Evolutionary conservation across 2,329 filamentous ascomycete genomes (phyloP), one percentile per base, ranked within the genome.

Genomic region (Diaporthe australafricana): DNA sequence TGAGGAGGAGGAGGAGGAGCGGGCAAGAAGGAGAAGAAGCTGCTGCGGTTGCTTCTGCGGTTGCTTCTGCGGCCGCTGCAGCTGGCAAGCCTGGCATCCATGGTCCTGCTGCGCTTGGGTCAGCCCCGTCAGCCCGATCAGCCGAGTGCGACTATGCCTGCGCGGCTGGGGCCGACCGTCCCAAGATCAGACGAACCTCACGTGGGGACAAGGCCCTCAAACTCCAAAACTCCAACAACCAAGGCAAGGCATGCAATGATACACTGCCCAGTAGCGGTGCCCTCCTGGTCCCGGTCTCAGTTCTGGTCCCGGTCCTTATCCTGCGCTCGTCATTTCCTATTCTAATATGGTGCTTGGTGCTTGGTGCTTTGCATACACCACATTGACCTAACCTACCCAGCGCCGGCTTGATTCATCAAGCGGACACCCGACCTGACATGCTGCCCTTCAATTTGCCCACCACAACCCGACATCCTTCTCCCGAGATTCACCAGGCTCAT

Each of bases 51-150:
- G 60, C 60, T 48, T 35, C 60, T 63, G n/a, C n/a, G n/a, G n/a
- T n/a, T n/a, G 20, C 42, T 50, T 27, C 8, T 47, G 42, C 45
- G 11, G 8, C 60, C 45, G 60, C 12, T 30, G n/a, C 60, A 38
- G 60, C 60, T 50, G 14, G 45, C n/a, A 32, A 38, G 30, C 30
- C 60, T 50, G 60, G 20, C 20, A 38, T 38, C 60, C 60, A 65
- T 50, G 45, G 30, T 38, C n/a, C 45, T 65, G 30, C 45, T 65
- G 45, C 60, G 25, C 60, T n/a, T 50, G 60, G 60, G 45, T 65
- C 60, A 65, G 60, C 45, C 60, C 60, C 60, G 60, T 65, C 60
- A 65, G 60, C 60, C 60, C 60, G 60, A 50, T 50, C 60, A 65
- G 60, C 60, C 60, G 60, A 65, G 60, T 65, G 60, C 45, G 45